Evolutionary conservation across 805 yeast species (phyloP).

Genomic region (Tetrapisispora arboricola): DNA sequence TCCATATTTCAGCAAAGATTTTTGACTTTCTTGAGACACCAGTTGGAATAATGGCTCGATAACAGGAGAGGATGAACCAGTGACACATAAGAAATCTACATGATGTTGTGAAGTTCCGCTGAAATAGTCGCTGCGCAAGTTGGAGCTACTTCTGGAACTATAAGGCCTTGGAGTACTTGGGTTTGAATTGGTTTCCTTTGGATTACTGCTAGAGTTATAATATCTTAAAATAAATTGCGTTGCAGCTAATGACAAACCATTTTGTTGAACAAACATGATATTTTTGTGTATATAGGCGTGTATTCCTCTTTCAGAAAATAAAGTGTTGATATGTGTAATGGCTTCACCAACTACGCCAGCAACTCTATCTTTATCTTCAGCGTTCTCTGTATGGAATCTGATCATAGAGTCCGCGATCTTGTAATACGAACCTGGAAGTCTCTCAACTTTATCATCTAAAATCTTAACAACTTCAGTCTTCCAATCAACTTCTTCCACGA

Average conservation of each 20-base stretch:
- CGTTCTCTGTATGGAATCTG: slow-evolving; percentile 62
- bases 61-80: slow-evolving; percentile 59
- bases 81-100: slow-evolving; percentile 40
- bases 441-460: slow-evolving; percentile 41
- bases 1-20: slow-evolving; percentile 34
- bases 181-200: slow-evolving; percentile 20
- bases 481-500: slow-evolving; percentile 44
- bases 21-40: slow-evolving; percentile 35
- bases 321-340: slow-evolving; percentile 73
- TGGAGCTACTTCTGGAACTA: not conserved
- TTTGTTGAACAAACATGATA: slow-evolving; percentile 62
- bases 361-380: slow-evolving; percentile 54
- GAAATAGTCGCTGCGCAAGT: slow-evolving; percentile 1
- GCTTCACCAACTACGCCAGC: slow-evolving; percentile 69
- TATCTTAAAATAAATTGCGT: slow-evolving; percentile 41
- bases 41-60: slow-evolving; percentile 58
- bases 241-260: slow-evolving; percentile 47
- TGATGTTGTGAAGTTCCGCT: slow-evolving; percentile 10
- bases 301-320: slow-evolving; percentile 50
- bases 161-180: slow-evolving; percentile 15
- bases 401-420: slow-evolving; percentile 69
- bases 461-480: slow-evolving; percentile 27
- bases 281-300: slow-evolving; percentile 70
- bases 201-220: slow-evolving; percentile 20
- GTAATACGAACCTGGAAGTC: slow-evolving; percentile 69